Percentiles rank a stretch among this genome's conserved stretches.
Evolutionary conservation across 2,329 filamentous ascomycete species (phyloP).

Genomic region (Diaporthe australafricana): DNA sequence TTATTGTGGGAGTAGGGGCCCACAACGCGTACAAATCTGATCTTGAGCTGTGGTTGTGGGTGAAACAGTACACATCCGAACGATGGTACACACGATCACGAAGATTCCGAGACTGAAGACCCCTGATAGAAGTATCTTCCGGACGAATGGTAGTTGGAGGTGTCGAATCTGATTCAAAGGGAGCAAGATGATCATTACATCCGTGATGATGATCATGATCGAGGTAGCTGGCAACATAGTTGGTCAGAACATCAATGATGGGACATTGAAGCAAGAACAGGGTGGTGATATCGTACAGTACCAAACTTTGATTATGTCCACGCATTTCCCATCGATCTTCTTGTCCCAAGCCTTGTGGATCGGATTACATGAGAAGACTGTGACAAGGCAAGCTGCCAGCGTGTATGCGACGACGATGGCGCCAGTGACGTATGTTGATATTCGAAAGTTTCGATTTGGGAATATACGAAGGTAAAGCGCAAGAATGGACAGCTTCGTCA

Average conservation of each 20-base stretch:
- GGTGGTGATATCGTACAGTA: not conserved
- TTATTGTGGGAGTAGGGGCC: no score
- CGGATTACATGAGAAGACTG: not conserved
- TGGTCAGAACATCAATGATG: not conserved
- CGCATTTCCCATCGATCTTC: constrained; percentile 5
- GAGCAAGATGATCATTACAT: constrained; percentile 38
- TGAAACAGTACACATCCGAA: not conserved
- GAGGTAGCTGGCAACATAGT: constrained; percentile 11
- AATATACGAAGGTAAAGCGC: constrained; percentile 28
- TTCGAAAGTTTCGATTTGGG: not conserved
- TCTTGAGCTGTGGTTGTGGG: constrained; percentile 6
- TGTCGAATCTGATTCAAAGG: constrained; percentile 37
- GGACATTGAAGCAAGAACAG: not conserved
- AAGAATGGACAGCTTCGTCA: constrained; percentile 34
- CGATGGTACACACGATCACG: constrained; percentile 8
- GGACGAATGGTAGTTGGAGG: constrained; percentile 32
- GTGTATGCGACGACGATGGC: constrained; percentile 17
- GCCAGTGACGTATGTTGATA: not conserved
- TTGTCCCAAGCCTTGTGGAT: constrained; percentile 18
- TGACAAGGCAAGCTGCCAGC: constrained; percentile 13
- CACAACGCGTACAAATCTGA: not conserved
- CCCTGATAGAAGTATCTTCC: constrained; percentile 5
- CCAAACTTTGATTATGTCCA: constrained; percentile 16
- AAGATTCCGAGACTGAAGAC: constrained; percentile 6
- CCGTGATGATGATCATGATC: constrained; percentile 37